Base-by-base conservation (phyloP, 345 rosid species). In the Arabis hirsuta region DNA sequence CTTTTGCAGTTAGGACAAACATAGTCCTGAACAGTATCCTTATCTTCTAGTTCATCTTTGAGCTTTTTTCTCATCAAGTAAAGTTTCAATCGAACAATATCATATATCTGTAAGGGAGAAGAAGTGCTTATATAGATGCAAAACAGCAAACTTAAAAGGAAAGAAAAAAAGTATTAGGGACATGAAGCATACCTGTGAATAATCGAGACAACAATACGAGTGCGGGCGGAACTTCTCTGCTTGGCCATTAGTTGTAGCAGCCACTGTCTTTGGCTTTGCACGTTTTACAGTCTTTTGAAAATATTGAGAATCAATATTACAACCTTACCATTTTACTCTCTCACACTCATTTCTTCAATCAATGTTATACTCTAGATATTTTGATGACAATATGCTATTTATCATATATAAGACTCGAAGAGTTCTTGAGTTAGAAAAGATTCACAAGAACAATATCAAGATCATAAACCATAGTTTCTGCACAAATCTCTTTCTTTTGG, bases 121-220 rank as follows among this genome's bases (percentile, higher is more conserved):
- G 10, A 41, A 12, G 57, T 55, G 19, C 5, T 32, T 5, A 32
- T 32, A 32, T 32, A 32, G 36, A 66, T 44, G 55, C 43, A 63
- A 65, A 57, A 9, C 3, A 58, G 22, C 46, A 43, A 38, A 73
- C 48, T 9, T 14, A 44, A 44, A 13, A 7, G 3, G 7, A 24
- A 12, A 39, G 6, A 32, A 32, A 32, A 41, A 29, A 32, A 12
- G 20, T 32, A 36, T 1, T 22, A 29, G 8, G 55, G 62, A 55
- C 62, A 67, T 62, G 60, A 38, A 62, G 65, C 65, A 39, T 55
- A 89, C 98, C 89, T 89, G 97, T 46, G 87, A 78, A 84, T 95
- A 95, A 79, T 95, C 90, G 38, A 91, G 83, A 81, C 96, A 89
- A 71, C 97, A 95, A 69, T 95, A 95, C 9, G 93, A 88, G 66